Conservation (phyloP, 331 rosid genomes). For the Acacia pycnantha region DNA sequence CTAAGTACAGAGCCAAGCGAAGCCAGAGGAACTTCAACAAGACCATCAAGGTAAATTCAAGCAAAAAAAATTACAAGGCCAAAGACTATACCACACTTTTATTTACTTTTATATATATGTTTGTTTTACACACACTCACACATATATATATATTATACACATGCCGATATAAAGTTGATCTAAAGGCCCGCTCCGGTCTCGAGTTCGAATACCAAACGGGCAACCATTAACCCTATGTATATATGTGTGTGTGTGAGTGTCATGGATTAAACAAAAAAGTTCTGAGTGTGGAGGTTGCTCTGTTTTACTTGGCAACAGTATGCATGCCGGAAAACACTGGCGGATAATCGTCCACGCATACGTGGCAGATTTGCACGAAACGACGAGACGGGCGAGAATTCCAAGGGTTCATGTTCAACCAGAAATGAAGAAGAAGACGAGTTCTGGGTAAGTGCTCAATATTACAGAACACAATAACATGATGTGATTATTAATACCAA, state of each 20-base stretch:
- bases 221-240: too few relatives aligned
- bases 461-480: background rate
- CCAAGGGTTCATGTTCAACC: conserved; percentile 50
- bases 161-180: too few relatives aligned
- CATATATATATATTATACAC: too few relatives aligned
- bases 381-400: conserved; percentile 55
- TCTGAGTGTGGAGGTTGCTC: conserved; percentile 21
- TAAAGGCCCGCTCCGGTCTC: too few relatives aligned
- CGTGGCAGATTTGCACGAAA: conserved; percentile 96
- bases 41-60: conserved; percentile 70
- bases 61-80: background rate
- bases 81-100: background rate
- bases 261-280: background rate
- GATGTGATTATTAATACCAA: background rate
- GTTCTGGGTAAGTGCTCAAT: conserved; percentile 53
- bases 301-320: conserved; percentile 49
- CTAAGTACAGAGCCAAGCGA: conserved; percentile 92
- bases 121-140: too few relatives aligned
- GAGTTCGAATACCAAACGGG: too few relatives aligned
- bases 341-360: conserved; percentile 83
- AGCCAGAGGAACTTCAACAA: conserved; percentile 93
- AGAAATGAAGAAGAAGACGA: conserved; percentile 62
- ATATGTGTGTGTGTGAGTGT: too few relatives aligned
- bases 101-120: too few relatives aligned
- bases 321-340: conserved; percentile 90